Base-by-base conservation (phyloP, 2,329 filamentous ascomycete species). In the Aspergillus chevalieri region DNA sequence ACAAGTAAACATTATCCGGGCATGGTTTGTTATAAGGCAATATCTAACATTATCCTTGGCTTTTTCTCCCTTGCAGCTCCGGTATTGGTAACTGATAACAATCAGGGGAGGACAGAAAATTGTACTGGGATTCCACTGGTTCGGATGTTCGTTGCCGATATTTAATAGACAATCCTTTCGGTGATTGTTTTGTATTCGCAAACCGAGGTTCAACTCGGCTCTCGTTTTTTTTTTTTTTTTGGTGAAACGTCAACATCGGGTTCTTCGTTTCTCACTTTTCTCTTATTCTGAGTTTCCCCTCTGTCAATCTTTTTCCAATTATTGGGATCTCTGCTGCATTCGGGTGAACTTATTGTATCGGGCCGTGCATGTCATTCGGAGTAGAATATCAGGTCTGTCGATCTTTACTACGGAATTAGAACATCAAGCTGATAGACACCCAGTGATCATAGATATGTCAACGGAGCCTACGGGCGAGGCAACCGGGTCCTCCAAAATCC, bases 401-500 rank as follows among this genome's bases (percentile, higher is more conserved):
- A n/a, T 15, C n/a, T 15, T 6, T 36, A 36, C 12, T 36, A 15
- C n/a, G 12, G n/a, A 36, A 36, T n/a, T 15, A 4, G 14, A 36
- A 17, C 34, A n/a, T 36, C 14, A 36, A 36, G 8, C 34, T 36
- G 15, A 36, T 14, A 7, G 3, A n/a, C 6, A 6, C 15, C 1
- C 34, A 36, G 34, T 17, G 6, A n/a, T 36, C 17, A 41, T 21
- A 15, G 9, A 19, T 15, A 44, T 44, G 42, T 9, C 24, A n/a
- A 10, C 24, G 6, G 14, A 26, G 14, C 42, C 42, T 2, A 28
- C 24, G 24, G 52, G 44, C 33, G 59, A 58, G 51, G 38, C 42
- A 15, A 44, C 48, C 1, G 30, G 47, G 10, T 54, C 56, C n/a
- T 59, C 61, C 17, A 56, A 56, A 38, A 65, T 65, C 15, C 60